Evolutionary conservation across 139 green algal genomes (phyloP).

Genomic region (Micromonas pusilla): DNA sequence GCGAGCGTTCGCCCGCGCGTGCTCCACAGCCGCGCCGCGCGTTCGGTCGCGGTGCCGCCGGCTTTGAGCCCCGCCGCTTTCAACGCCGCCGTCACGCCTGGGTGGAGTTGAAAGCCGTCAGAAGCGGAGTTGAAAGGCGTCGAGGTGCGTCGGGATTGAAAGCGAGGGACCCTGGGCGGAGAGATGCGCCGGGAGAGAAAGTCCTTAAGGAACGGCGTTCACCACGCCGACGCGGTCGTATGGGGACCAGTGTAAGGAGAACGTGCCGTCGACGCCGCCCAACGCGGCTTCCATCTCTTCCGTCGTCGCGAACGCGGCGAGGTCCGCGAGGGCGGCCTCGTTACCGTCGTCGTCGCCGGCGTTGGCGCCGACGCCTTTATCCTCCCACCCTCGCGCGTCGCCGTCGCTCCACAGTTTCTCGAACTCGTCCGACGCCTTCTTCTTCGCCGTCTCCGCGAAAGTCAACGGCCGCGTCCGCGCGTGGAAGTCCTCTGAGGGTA

Average conservation of each 20-base stretch:
- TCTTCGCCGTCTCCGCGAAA: constrained; percentile 21
- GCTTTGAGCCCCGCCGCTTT: constrained; percentile 77
- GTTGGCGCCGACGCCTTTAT: constrained; percentile 39
- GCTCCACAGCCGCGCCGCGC: constrained; percentile 74
- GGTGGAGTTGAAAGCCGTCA: too few species aligned
- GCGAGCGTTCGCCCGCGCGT: constrained; percentile 46
- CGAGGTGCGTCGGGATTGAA: too few species aligned
- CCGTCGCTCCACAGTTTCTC: constrained; percentile 57
- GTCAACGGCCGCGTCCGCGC: constrained; percentile 76
- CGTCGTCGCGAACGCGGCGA: constrained; percentile 51
- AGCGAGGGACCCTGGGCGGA: too few species aligned
- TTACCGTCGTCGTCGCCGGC: not conserved
- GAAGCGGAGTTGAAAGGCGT: too few species aligned
- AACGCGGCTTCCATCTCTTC: constrained; percentile 63
- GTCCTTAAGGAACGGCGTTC: too few species aligned
- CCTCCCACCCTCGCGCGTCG: constrained; percentile 60
- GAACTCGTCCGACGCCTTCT: constrained; percentile 56
- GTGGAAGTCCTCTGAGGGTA: constrained; percentile 85
- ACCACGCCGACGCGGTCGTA: too few species aligned
- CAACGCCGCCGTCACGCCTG: constrained; percentile 61
- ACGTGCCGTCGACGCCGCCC: constrained; percentile 12
- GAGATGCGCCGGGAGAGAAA: too few species aligned
- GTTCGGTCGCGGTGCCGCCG: constrained; percentile 78
- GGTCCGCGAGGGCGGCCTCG: constrained; percentile 42
- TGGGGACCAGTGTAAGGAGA: too few species aligned